phyloP scores from a whole-genome alignment of 2,329 filamentous ascomycete genomes.

The Monilinia vaccinii-corymbosi region DNA sequence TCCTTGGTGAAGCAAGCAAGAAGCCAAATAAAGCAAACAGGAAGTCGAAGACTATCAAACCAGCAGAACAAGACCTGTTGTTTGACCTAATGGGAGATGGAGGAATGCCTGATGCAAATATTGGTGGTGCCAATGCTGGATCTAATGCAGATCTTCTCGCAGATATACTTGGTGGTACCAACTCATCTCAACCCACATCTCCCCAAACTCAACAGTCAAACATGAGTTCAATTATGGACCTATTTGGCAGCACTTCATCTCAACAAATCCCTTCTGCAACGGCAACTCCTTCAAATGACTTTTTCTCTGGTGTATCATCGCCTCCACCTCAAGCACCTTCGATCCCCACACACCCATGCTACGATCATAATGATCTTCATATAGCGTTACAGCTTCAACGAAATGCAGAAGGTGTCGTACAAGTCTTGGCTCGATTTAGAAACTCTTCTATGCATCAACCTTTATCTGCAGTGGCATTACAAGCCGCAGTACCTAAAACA shows the following conservation, averaged over 20 bases:
- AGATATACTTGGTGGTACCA: constrained; percentile 78
- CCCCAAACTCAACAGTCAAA: constrained; percentile 48
- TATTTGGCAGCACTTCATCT: constrained; percentile 53
- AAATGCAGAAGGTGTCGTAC: constrained; percentile 67
- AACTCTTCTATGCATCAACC: constrained; percentile 60
- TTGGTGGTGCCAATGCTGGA: constrained; percentile 59
- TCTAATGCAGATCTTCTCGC: constrained; percentile 77
- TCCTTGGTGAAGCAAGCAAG: constrained; percentile 71
- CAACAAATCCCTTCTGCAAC: constrained; percentile 36
- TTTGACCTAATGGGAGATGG: constrained; percentile 84
- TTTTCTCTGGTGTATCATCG: constrained; percentile 43
- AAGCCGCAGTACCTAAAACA: constrained; percentile 92
- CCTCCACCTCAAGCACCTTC: constrained; percentile 38
- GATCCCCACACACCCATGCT: constrained; percentile 59
- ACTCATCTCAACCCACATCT: constrained; percentile 38
- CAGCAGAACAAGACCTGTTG: constrained; percentile 83
- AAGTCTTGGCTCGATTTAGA: constrained; percentile 74
- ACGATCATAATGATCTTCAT: constrained; percentile 75
- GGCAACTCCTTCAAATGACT: constrained; percentile 37
- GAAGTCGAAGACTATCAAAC: constrained; percentile 68
- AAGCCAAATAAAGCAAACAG: constrained; percentile 62
- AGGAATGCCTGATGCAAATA: constrained; percentile 52
- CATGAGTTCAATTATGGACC: constrained; percentile 76
- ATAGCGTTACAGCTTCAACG: constrained; percentile 79
- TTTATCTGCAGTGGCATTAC: constrained; percentile 70